phyloP scores from a whole-genome alignment of 1,284 basidiomycete species.

The Albatrellus sp. region DNA sequence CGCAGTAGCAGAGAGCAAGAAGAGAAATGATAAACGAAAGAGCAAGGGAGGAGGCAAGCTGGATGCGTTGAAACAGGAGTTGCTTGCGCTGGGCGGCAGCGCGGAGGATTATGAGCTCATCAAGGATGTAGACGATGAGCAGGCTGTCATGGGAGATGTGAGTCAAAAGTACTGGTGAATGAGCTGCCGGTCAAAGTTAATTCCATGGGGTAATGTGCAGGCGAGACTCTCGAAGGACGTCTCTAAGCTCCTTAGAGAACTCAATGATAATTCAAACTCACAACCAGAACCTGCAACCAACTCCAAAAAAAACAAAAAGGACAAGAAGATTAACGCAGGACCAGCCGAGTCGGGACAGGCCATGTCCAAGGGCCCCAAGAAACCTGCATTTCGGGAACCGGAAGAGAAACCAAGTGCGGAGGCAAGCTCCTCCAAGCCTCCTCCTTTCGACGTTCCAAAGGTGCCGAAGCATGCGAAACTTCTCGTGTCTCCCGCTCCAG shows the following conservation, averaged over 20 bases:
- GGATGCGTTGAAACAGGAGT: conserved; percentile 11
- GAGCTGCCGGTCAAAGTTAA: not conserved
- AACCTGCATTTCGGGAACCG: conserved; percentile 8
- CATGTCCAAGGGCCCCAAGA: conserved; percentile 8
- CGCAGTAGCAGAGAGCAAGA: not conserved
- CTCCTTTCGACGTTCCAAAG: not conserved
- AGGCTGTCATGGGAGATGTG: conserved; percentile 16
- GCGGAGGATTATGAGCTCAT: conserved; percentile 36
- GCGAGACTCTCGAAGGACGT: conserved; percentile 37
- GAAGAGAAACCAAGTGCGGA: conserved; percentile 1
- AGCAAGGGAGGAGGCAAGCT: not conserved
- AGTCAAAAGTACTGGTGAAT: conserved; percentile 3
- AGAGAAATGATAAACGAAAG: not conserved
- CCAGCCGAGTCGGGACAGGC: conserved; percentile 2
- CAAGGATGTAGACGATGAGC: conserved; percentile 26
- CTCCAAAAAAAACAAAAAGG: conserved; percentile 16
- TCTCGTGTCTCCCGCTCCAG: conserved; percentile 37
- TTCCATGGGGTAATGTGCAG: conserved; percentile 20
- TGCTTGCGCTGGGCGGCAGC: conserved; percentile 38
- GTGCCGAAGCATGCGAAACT: conserved; percentile 6
- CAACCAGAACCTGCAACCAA: conserved; percentile 18
- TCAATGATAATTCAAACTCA: conserved; percentile 31
- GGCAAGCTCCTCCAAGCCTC: not conserved
- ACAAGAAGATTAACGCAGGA: conserved; percentile 8
- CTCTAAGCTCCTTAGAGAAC: conserved; percentile 42